Evolutionary conservation across 208 protist genomes (phyloP), one percentile per base, ranked within the genome.

Genomic region (Trypanosomatidae sp.): DNA sequence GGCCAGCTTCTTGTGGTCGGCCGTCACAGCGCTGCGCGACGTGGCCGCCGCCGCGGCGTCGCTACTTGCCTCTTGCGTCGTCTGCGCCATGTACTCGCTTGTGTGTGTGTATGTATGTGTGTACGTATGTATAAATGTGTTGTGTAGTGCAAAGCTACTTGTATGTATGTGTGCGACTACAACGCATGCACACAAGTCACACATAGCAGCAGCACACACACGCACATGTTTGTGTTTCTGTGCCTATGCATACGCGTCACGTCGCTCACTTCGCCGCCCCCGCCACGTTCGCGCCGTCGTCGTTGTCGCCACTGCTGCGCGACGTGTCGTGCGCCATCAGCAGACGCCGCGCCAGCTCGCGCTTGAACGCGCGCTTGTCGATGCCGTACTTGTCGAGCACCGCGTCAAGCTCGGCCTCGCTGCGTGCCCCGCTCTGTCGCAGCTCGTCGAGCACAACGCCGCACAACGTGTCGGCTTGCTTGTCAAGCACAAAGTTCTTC

Each of bases 401-500:
- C 7, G 33, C 43, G 24, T 86, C 58, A 16, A 80, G 62, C 20
- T 61, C 68, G 30, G 39, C 53, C 47, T 85, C 75, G 37, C 57
- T 74, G 38, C 61, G 11, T n/a, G n/a, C n/a, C n/a, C n/a, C n/a
- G 13, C 59, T 54, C 23, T 44, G 32, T 18, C 37, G 15, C n/a
- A 84, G 21, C 53, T 92, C 84, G 5, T 62, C 44, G 3, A 57
- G 18, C 23, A 80, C 64, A 2, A 66, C 72, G 11, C 59, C 68
- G 4, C 77, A 60, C 13, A 94, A 60, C 1, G 65, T 53, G 15
- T 72, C 61, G 6, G 85, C 85, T 40, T 89, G 78, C 39, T 85
- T 58, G 42, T 88, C 64, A 1, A 94, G 56, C 19, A 90, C 81
- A 66, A 88, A 90, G 54, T 94, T 94, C 48, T 94, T 94, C 45